These are phyloP conservation scores for Coemansia asiatica DNA, from an alignment of 192 early-diverging fungal genomes.

Conservation along the genomic window DNA sequence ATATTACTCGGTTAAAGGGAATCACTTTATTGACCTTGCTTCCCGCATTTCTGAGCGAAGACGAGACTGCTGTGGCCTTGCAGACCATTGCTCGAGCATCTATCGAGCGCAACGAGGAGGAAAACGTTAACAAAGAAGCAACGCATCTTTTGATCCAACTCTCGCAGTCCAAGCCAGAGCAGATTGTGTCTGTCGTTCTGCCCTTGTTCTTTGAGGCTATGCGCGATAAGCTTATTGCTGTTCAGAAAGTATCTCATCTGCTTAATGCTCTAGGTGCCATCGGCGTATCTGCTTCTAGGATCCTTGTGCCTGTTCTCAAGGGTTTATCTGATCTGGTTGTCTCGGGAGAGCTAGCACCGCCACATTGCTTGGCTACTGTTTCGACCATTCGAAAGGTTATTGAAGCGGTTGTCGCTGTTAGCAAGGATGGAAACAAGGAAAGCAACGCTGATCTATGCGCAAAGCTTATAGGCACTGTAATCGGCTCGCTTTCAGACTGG, in stretches of 20 bases:
- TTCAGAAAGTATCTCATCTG: constrained; percentile 33
- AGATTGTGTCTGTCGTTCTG: constrained; percentile 25
- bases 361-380: constrained; percentile 17
- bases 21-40: constrained; percentile 65
- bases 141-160: constrained; percentile 49
- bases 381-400: constrained; percentile 48
- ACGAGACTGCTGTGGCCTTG: constrained; percentile 55
- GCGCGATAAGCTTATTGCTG: constrained; percentile 27
- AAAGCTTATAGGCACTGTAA: constrained; percentile 15
- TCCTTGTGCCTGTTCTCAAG: constrained; percentile 25
- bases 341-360: constrained; percentile 13
- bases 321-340: constrained; percentile 23
- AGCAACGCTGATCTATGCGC: neutral
- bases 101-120: constrained; percentile 50
- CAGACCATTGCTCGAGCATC: constrained; percentile 42
- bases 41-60: constrained; percentile 56
- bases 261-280: constrained; percentile 50
- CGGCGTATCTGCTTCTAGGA: constrained; percentile 25
- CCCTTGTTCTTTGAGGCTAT: constrained; percentile 49
- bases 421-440: neutral
- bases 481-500: constrained; percentile 36
- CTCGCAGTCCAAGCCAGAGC: constrained; percentile 37
- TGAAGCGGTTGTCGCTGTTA: constrained; percentile 21
- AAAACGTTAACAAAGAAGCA: constrained; percentile 55
- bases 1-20: constrained; percentile 71